Evolutionary conservation across 2,329 filamentous ascomycete genomes (phyloP), one percentile per base, ranked within the genome.

Genomic region (Fusarium floridanum): DNA sequence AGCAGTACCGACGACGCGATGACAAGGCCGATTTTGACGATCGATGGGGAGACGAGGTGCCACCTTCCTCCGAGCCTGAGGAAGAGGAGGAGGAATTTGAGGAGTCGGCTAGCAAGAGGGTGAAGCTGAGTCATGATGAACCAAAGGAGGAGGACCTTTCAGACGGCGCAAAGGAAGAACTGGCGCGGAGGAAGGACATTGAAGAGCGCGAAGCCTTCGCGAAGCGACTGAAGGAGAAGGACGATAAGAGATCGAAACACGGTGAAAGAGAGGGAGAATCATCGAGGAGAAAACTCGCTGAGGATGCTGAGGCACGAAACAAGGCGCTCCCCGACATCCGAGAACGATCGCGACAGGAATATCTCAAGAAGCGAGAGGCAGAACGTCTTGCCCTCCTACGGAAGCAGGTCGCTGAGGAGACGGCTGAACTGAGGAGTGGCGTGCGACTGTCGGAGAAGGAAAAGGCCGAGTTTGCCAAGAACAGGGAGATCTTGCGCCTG

Each of bases 331-430:
- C 92, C 4, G 95, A 97, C 71, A 84, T 98, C 20, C 90, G 97
- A 48, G 88, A 97, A 79, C 90, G 95, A 36, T 97, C 95, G 4
- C 91, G 97, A 70, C 95, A 98, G 80, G 93, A 97, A 75, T 99
- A 99, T 80, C 87, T 99, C 34, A 95, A 95, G 83, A 98, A 99
- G 86, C 90, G 97, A 73, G 95, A 98, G 81, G 87, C 93, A 0
- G 95, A 98, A 82, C 91, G 94, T 70, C 84, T 99, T 17, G 94
- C 94, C 0, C 85, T 99, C n/a, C 84, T 99, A 60, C 91, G 95
- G 36, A 94, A 94, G 79, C 96, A 98, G 80, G 97, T 99, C 3
- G 91, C 91, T 0, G 96, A 98, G 77, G 97, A 99, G 82, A 92
- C 92, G 1, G 91, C 92, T 24, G 95, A 98, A 81, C 83, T 97